Percentiles rank a stretch among this genome's conserved stretches.
Conservation (phyloP, 108 stramenopile genomes). For the Poteriospumella lacustris region DNA sequence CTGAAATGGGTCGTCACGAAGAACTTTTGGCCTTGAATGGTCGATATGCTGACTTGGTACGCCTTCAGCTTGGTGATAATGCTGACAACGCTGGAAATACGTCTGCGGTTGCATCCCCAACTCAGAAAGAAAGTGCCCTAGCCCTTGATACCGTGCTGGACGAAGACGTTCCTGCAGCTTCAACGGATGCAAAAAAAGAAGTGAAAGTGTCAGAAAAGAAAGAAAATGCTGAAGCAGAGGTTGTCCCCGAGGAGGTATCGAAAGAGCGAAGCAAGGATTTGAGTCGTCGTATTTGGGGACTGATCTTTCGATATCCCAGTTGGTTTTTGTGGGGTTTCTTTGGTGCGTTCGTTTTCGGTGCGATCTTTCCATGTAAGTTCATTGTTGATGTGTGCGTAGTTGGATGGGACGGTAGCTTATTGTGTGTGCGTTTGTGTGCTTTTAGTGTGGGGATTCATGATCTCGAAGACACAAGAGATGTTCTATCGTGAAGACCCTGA, state of each 20-base stretch:
- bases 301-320: background rate
- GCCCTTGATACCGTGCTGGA: background rate
- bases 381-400: background rate
- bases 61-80: background rate
- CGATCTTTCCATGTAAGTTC: constrained; percentile 25
- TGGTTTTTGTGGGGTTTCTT: background rate
- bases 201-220: background rate
- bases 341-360: constrained; percentile 4
- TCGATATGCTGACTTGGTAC: constrained; percentile 16
- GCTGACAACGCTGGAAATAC: background rate
- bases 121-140: background rate
- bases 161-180: background rate
- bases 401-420: background rate
- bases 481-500: constrained; percentile 39
- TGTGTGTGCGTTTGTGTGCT: background rate
- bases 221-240: background rate
- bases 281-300: background rate
- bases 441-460: constrained; percentile 18
- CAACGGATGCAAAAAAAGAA: background rate
- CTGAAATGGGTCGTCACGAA: constrained; percentile 70
- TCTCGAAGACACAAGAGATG: constrained; percentile 18
- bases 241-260: background rate
- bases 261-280: background rate
- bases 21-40: constrained; percentile 33
- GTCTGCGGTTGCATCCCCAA: background rate